A percentile compares a stretch with the other conserved stretches of the same genome.
Evolutionary conservation across 331 rosid species (phyloP).

Genomic region (Arachis monticola): DNA sequence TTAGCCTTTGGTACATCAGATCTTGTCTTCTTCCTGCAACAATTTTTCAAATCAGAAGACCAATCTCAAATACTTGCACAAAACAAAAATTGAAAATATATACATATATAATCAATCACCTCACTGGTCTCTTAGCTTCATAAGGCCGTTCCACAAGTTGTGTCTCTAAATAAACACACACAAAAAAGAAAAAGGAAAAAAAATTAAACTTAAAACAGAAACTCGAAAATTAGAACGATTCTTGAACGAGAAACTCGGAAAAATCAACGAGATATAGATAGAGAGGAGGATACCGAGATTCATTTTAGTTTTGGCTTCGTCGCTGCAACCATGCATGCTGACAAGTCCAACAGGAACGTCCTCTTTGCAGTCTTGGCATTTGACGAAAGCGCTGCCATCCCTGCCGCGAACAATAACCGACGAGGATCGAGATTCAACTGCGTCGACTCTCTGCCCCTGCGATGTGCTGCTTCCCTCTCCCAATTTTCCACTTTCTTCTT

Average conservation of each 20-base stretch:
- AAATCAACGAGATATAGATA: background rate
- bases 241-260: background rate
- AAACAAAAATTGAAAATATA: background rate
- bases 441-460: constrained; percentile 76
- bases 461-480: constrained; percentile 50
- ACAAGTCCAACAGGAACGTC: constrained; percentile 80
- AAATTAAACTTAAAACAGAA: background rate
- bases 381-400: constrained; percentile 88
- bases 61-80: background rate
- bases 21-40: constrained; percentile 60
- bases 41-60: background rate
- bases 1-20: constrained; percentile 65
- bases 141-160: constrained; percentile 67
- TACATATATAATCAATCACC: constrained; percentile 31
- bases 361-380: constrained; percentile 77
- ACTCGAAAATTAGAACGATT: background rate
- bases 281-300: constrained; percentile 54
- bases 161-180: constrained; percentile 50
- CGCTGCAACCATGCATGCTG: constrained; percentile 80
- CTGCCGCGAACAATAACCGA: constrained; percentile 68
- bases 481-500: constrained; percentile 4
- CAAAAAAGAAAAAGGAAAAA: too few species aligned
- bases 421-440: constrained; percentile 48
- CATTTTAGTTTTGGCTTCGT: constrained; percentile 81
- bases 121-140: constrained; percentile 58